Evolutionary conservation across 768 basidiomycete species (phyloP).

Genomic region (Cystofilobasidium macerans): DNA sequence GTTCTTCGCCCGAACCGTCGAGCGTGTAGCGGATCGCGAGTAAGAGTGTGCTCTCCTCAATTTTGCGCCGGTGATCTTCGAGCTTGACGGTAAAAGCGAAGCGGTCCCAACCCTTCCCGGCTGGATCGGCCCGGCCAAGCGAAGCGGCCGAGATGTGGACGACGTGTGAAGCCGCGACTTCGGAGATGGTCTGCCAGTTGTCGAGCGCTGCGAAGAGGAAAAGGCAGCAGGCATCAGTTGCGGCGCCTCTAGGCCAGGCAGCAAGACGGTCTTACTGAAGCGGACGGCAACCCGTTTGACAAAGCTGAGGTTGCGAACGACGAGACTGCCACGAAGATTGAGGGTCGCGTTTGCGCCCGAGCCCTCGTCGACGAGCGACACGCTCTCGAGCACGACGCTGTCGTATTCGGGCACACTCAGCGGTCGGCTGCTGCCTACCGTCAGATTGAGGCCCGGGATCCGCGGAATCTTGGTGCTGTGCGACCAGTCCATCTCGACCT

Average conservation of each 20-base stretch:
- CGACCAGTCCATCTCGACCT: conserved; percentile 13
- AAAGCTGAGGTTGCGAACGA: conserved; percentile 75
- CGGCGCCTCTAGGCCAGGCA: too few relatives aligned
- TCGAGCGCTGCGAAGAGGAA: conserved; percentile 49
- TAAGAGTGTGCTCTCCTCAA: conserved; percentile 69
- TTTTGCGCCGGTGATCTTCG: conserved; percentile 62
- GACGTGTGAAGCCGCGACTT: conserved; percentile 56
- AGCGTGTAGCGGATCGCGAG: conserved; percentile 61
- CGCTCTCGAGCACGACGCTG: conserved; percentile 42
- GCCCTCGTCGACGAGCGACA: conserved; percentile 41
- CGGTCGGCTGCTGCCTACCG: conserved; percentile 6
- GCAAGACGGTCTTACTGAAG: conserved; percentile 45
- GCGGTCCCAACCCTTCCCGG: conserved; percentile 48
- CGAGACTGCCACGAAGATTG: conserved; percentile 59
- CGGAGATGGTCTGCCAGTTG: conserved; percentile 89
- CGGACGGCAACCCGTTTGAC: conserved; percentile 76
- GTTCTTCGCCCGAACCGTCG: conserved; percentile 56
- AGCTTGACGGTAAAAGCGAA: conserved; percentile 67
- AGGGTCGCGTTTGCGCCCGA: conserved; percentile 25
- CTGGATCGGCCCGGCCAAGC: conserved; percentile 27
- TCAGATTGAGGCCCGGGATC: conserved; percentile 16
- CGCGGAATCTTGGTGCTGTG: conserved; percentile 14
- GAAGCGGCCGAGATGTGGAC: conserved; percentile 33
- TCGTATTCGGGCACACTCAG: conserved; percentile 29
- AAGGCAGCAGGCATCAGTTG: background rate